Percentiles rank a stretch among this genome's conserved stretches.
Evolutionary conservation across 345 rosid genomes (phyloP).

Genomic region (Eutrema japonicum): DNA sequence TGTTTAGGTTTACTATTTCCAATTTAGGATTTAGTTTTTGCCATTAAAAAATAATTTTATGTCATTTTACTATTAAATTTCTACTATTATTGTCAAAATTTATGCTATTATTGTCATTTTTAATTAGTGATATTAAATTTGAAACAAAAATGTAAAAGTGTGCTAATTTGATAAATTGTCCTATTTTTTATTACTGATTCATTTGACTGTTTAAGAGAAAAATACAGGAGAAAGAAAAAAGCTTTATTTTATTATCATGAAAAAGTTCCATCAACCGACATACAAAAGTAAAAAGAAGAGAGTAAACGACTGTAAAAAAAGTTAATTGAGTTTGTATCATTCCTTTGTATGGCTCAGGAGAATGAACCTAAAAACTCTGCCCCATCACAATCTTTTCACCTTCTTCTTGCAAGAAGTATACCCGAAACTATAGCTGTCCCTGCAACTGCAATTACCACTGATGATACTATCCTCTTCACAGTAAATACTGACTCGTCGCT

Average conservation of each 20-base stretch:
- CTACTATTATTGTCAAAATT: no score
- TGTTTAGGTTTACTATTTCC: no score
- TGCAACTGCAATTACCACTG: conserved; percentile 69
- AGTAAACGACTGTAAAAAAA: conserved; percentile 2
- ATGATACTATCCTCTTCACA: conserved; percentile 57
- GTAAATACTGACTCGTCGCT: conserved; percentile 50
- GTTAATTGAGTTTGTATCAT: conserved; percentile 29
- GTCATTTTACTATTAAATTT: no score
- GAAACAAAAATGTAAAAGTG: no score
- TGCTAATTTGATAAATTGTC: no score
- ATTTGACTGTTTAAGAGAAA: background rate
- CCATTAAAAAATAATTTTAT: no score
- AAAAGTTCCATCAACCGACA: background rate
- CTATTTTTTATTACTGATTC: background rate
- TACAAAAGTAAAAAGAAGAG: background rate
- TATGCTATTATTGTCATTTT: no score
- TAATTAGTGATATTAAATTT: no score
- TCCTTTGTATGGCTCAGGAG: conserved; percentile 33
- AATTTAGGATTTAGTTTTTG: no score
- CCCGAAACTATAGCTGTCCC: conserved; percentile 79
- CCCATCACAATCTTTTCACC: conserved; percentile 40
- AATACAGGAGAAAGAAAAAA: background rate
- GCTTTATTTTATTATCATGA: conserved; percentile 1
- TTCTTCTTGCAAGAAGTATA: conserved; percentile 61
- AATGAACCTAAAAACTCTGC: conserved; percentile 14